A percentile compares a stretch with the other conserved stretches of the same genome.
These are phyloP conservation scores for Zalaria obscura DNA, from an alignment of 2,329 filamentous ascomycete genomes.

Conservation along the genomic window DNA sequence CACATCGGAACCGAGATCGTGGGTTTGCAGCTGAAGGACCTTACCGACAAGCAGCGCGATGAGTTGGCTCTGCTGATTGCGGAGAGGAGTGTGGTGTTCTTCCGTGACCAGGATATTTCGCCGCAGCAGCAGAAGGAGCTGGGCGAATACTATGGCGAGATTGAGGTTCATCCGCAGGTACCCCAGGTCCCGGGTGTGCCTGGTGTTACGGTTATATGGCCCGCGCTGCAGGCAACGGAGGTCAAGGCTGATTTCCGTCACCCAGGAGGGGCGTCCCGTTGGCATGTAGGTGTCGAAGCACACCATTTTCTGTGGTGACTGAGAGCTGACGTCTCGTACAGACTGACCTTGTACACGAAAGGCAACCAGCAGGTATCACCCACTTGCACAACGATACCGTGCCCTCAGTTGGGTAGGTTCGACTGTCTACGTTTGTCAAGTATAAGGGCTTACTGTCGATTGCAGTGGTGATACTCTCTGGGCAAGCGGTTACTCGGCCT, in stretches of 20 bases:
- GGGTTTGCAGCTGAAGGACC: conserved; percentile 47
- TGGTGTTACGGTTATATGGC: conserved; percentile 53
- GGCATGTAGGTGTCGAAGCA: conserved; percentile 36
- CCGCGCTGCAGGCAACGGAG: conserved; percentile 51
- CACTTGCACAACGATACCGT: conserved; percentile 32
- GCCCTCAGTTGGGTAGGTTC: conserved; percentile 19
- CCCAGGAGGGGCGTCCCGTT: conserved; percentile 52
- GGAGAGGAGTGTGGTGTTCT: conserved; percentile 52
- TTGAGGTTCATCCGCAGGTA: conserved; percentile 59
- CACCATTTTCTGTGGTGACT: neutral
- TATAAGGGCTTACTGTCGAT: conserved; percentile 17
- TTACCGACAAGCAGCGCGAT: conserved; percentile 44
- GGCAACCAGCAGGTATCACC: conserved; percentile 46
- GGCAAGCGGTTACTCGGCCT: conserved; percentile 56
- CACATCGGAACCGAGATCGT: conserved; percentile 53
- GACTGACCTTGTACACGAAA: conserved; percentile 54
- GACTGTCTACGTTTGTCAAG: neutral
- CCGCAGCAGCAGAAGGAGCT: conserved; percentile 50
- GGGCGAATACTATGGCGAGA: conserved; percentile 48
- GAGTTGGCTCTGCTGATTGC: conserved; percentile 49
- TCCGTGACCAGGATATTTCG: conserved; percentile 46
- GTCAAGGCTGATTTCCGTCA: conserved; percentile 46
- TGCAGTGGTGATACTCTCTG: conserved; percentile 57
- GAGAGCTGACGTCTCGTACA: neutral
- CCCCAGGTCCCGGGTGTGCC: conserved; percentile 54